Evolutionary conservation across 176 grass and related monocot genomes (phyloP).

Genomic region (Hyparrhenia diplandra): DNA sequence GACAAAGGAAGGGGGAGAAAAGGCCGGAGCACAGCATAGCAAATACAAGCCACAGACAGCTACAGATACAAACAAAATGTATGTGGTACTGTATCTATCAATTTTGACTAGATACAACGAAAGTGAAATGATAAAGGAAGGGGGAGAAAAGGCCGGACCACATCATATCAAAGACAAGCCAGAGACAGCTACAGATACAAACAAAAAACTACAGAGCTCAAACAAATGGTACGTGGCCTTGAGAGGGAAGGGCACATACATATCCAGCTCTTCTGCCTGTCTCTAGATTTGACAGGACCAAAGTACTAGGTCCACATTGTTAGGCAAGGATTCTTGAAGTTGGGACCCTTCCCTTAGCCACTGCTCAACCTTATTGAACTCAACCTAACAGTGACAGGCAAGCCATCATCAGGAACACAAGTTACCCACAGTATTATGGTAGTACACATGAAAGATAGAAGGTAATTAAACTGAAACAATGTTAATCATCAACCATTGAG

Average conservation of each 20-base stretch:
- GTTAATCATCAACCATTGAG: neutral
- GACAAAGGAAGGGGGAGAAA: no score
- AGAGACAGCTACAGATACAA: no score
- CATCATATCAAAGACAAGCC: no score
- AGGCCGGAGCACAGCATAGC: no score
- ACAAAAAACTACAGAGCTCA: constrained; percentile 6
- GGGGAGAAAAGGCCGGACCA: no score
- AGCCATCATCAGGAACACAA: constrained; percentile 10
- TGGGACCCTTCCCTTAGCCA: constrained; percentile 71
- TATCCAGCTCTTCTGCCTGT: constrained; percentile 56
- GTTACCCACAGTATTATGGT: constrained; percentile 3
- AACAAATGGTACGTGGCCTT: neutral
- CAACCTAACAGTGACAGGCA: constrained; percentile 53
- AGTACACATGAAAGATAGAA: neutral
- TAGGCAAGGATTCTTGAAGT: constrained; percentile 70
- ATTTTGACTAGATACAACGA: no score
- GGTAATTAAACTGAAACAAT: neutral
- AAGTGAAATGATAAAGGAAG: no score
- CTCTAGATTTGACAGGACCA: constrained; percentile 81
- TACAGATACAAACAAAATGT: no score
- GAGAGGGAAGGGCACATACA: constrained; percentile 53
- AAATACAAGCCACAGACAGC: no score
- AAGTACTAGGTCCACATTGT: constrained; percentile 77
- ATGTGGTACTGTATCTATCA: no score
- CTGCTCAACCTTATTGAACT: constrained; percentile 74